A percentile compares a stretch with the other conserved stretches of the same genome.
phyloP scores from a whole-genome alignment of 805 yeast species.

The Schwanniomyces yamadae region DNA sequence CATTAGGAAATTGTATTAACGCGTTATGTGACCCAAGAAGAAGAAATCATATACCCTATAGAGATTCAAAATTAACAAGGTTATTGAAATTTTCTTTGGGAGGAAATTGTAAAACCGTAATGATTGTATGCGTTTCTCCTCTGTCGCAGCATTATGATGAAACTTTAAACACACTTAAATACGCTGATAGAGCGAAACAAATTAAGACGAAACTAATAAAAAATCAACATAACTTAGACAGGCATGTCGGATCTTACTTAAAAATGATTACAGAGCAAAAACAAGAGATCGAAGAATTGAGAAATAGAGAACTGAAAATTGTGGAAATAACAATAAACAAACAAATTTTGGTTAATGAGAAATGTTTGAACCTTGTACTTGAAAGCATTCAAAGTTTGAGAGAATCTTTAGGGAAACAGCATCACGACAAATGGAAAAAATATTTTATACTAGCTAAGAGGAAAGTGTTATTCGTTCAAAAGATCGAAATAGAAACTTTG shows the following conservation, averaged over 20 bases:
- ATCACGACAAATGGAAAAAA: constrained; percentile 44
- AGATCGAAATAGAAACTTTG: constrained; percentile 33
- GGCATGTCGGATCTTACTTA: constrained; percentile 83
- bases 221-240: constrained; percentile 70
- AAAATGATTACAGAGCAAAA: constrained; percentile 82
- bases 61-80: constrained; percentile 88
- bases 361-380: constrained; percentile 38
- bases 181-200: constrained; percentile 89
- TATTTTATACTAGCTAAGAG: constrained; percentile 47
- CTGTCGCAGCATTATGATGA: constrained; percentile 88
- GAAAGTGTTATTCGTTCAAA: constrained; percentile 44
- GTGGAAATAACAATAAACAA: constrained; percentile 38
- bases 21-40: constrained; percentile 77
- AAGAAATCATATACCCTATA: constrained; percentile 77
- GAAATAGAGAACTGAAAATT: constrained; percentile 49
- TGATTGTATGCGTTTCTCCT: constrained; percentile 94
- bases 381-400: constrained; percentile 44
- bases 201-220: constrained; percentile 77
- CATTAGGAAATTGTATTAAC: constrained; percentile 91
- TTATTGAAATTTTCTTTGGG: constrained; percentile 86
- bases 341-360: constrained; percentile 33
- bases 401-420: constrained; percentile 40
- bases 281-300: constrained; percentile 66
- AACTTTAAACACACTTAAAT: constrained; percentile 84
- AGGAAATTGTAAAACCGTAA: constrained; percentile 91